A percentile compares a stretch with the other conserved stretches of the same genome.
Evolutionary conservation across 352 stramenopile species (phyloP).

Genomic region (Pythium dissotocum): DNA sequence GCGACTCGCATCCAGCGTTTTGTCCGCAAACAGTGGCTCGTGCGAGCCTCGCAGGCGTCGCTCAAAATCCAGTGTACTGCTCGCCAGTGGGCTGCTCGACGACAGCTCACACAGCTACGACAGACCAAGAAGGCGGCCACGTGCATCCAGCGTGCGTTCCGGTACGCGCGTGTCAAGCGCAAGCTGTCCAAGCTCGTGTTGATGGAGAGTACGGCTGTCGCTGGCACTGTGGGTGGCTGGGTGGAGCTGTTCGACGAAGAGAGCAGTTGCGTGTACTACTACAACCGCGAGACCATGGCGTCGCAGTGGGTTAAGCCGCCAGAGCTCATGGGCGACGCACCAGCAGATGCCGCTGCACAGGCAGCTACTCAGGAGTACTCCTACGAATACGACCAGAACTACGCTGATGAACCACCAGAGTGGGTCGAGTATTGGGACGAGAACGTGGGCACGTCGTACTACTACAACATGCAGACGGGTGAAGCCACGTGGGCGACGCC

Average conservation of each 20-base stretch:
- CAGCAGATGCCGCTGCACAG: conserved; percentile 11
- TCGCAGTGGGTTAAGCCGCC: conserved; percentile 56
- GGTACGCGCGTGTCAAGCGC: conserved; percentile 41
- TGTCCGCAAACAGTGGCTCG: conserved; percentile 29
- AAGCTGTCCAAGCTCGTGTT: conserved; percentile 40
- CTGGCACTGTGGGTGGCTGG: conserved; percentile 32
- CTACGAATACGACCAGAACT: neutral
- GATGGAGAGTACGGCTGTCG: conserved; percentile 25
- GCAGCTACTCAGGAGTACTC: conserved; percentile 12
- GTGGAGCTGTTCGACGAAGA: conserved; percentile 72
- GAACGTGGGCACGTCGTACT: conserved; percentile 62
- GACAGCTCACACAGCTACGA: conserved; percentile 22
- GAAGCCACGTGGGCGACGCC: conserved; percentile 70
- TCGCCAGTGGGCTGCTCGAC: conserved; percentile 43
- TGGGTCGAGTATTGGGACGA: conserved; percentile 82
- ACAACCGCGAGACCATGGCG: conserved; percentile 49
- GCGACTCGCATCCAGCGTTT: conserved; percentile 44
- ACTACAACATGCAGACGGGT: conserved; percentile 67
- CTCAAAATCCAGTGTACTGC: conserved; percentile 40
- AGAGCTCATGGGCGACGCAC: conserved; percentile 22
- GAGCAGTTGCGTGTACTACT: conserved; percentile 72
- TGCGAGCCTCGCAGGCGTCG: neutral
- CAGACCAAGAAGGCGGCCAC: conserved; percentile 35
- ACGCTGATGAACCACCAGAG: conserved; percentile 31
- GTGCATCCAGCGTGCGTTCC: conserved; percentile 58